Evolutionary conservation across 176 grass and related monocot genomes (phyloP).

Genomic region (Musa troglodytarum): DNA sequence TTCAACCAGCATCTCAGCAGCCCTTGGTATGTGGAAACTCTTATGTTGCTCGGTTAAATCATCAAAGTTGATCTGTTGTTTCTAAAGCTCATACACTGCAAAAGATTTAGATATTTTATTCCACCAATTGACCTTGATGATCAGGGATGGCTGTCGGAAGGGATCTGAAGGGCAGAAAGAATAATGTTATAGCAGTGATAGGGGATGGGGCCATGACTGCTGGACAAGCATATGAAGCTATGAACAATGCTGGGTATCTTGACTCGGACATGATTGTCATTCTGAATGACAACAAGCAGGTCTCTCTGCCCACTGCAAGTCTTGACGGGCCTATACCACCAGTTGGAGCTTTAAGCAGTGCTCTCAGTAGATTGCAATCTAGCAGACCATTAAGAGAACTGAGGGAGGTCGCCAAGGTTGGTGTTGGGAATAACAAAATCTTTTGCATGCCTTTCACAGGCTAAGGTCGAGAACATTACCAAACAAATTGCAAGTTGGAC

Average conservation of each 20-base stretch:
- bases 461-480: too few species aligned
- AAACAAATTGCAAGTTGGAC: too few species aligned
- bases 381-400: slow-evolving; percentile 89
- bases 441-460: too few species aligned
- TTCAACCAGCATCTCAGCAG: slow-evolving; percentile 91
- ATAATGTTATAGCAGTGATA: slow-evolving; percentile 90
- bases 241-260: slow-evolving; percentile 97
- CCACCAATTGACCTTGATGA: neutral
- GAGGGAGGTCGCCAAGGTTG: slow-evolving; percentile 94
- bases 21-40: slow-evolving; percentile 41
- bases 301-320: slow-evolving; percentile 84
- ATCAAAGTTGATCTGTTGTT: too few species aligned
- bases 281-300: slow-evolving; percentile 99
- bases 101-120: too few species aligned
- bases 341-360: slow-evolving; percentile 85
- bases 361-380: slow-evolving; percentile 81
- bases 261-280: slow-evolving; percentile 99
- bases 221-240: slow-evolving; percentile 91
- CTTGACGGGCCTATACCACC: slow-evolving; percentile 90
- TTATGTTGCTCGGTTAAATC: too few species aligned
- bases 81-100: too few species aligned
- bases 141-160: slow-evolving; percentile 81
- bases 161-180: slow-evolving; percentile 80
- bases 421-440: neutral
- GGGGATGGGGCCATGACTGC: slow-evolving; percentile 98